Conservation (phyloP, 2,329 filamentous ascomycete genomes). For the Scytalidium sp. region DNA sequence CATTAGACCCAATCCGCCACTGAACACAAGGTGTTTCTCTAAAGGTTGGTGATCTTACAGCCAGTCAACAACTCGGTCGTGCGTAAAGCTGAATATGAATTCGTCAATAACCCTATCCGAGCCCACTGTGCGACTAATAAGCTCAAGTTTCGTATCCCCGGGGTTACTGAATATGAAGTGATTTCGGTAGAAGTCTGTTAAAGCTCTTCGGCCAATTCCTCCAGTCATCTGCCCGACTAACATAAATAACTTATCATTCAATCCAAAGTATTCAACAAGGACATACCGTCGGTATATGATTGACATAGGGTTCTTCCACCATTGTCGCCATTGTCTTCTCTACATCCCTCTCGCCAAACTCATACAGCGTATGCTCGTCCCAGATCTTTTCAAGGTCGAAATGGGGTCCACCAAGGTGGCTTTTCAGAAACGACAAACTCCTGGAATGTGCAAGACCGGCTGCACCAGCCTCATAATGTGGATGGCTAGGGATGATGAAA, state of each 20-base stretch:
- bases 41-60: too few relatives aligned
- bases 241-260: background rate
- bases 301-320: conserved; percentile 73
- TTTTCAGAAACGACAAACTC: conserved; percentile 62
- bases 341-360: conserved; percentile 67
- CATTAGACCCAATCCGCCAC: background rate
- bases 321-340: conserved; percentile 78
- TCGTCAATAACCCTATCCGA: conserved; percentile 71
- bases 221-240: conserved; percentile 40
- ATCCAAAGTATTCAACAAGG: background rate
- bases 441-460: conserved; percentile 53
- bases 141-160: conserved; percentile 61
- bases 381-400: conserved; percentile 77
- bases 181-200: conserved; percentile 67
- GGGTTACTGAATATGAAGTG: conserved; percentile 77
- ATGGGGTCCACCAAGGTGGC: conserved; percentile 57
- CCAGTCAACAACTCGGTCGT: conserved; percentile 64
- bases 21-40: too few relatives aligned
- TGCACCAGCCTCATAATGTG: conserved; percentile 41
- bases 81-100: conserved; percentile 64
- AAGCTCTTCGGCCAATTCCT: conserved; percentile 60
- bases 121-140: conserved; percentile 69
- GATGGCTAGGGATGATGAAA: conserved; percentile 11
- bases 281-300: conserved; percentile 12
- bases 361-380: conserved; percentile 73